phyloP scores from a whole-genome alignment of 2,329 filamentous ascomycete species.

The Phialophora chinensis region DNA sequence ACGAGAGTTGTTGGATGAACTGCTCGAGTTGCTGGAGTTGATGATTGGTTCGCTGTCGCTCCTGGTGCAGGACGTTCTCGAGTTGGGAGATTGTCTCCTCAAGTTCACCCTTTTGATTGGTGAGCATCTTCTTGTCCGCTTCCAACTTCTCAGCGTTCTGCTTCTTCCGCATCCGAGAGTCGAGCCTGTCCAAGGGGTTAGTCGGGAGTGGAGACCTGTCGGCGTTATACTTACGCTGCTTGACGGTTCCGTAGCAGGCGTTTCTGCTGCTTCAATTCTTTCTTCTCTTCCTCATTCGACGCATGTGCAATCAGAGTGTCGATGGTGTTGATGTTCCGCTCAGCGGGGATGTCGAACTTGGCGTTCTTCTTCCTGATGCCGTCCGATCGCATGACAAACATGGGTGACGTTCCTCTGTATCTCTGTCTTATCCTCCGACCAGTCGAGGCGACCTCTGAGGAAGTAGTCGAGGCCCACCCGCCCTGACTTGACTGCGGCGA shows the following conservation, averaged over 20 bases:
- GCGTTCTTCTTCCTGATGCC: conserved; percentile 99
- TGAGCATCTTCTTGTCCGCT: conserved; percentile 93
- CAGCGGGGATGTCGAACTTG: conserved; percentile 93
- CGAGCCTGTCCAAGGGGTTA: conserved; percentile 67
- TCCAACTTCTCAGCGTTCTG: conserved; percentile 96
- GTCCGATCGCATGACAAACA: conserved; percentile 71
- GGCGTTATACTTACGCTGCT: conserved; percentile 76
- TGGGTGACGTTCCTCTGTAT: conserved; percentile 68
- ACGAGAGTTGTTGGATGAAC: conserved; percentile 75
- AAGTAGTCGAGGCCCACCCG: conserved; percentile 53
- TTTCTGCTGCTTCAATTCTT: conserved; percentile 98
- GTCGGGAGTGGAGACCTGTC: conserved; percentile 33
- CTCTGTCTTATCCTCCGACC: conserved; percentile 42
- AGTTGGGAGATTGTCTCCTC: conserved; percentile 71
- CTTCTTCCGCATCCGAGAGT: conserved; percentile 97
- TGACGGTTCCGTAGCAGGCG: conserved; percentile 91
- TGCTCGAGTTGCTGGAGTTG: conserved; percentile 76
- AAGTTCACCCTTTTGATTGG: conserved; percentile 74
- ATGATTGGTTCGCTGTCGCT: conserved; percentile 68
- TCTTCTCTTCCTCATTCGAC: conserved; percentile 85
- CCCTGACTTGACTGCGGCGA: conserved; percentile 68
- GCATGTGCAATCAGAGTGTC: conserved; percentile 89
- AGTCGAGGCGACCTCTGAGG: conserved; percentile 55
- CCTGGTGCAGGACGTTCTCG: conserved; percentile 44
- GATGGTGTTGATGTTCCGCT: conserved; percentile 92